Evolutionary conservation across 2,329 filamentous ascomycete species (phyloP), one percentile per base, ranked within the genome.

Genomic region (Leptosphaerulina australis): DNA sequence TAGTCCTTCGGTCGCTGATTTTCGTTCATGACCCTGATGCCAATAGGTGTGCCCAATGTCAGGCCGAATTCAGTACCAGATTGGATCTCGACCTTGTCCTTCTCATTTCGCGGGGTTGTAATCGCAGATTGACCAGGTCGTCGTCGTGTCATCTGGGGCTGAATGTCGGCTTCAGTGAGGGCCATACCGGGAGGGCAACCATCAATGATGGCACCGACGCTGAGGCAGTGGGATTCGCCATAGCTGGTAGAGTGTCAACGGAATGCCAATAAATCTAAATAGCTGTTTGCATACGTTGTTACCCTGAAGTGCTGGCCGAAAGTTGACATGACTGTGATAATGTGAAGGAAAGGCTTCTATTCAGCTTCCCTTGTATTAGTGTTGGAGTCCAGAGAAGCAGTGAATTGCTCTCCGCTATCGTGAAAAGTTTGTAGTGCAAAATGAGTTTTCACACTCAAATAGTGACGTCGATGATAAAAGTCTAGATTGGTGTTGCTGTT

Each of bases 1-100:
- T 97, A 97, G 79, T 99, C 94, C 71, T 90, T 86, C 28, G 92
- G 93, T 56, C 93, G 81, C 71, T 96, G 91, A 73, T 97, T 92
- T 79, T 97, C 87, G 74, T 97, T 97, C 74, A 86, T 81, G 33
- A 97, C 92, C 51, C 89, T 78, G 77, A 97, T 84, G 53, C 83
- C 88, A 70, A 97, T 96, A 1, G 93, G 94, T 3, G 92, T 96
- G 43, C 94, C 93, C 41, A 97, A 80, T 4, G 92, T 96, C 62
- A 93, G 78, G 35, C 94, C 93, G 66, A 89, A 89, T 74, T 97
- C 94, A 37, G 88, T 93, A 39, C 93, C 93, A 2, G 91, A 96
- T 76, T 96, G 90, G 65, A 97, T 97, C 66, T 91, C 84, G 18
- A 97, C 92, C 39, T 81, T 81, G 74, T 97, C 94, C 74, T 93